Evolutionary conservation across 257 asterid species (phyloP).

Genomic region (Eustoma russellianum): DNA sequence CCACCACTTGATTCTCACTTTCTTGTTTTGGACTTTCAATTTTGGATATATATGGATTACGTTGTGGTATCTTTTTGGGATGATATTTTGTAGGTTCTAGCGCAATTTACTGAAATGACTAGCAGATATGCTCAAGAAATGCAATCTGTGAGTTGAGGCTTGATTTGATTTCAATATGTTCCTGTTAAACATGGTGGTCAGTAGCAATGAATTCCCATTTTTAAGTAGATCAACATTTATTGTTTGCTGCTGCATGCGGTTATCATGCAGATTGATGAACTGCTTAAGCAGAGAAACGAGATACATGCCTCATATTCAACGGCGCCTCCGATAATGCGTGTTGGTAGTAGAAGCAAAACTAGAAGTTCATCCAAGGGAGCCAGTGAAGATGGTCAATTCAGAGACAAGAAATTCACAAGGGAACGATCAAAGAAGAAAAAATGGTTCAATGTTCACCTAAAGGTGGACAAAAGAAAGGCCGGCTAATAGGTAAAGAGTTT

Average conservation of each 20-base stretch:
- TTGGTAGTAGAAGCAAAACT: constrained; percentile 25
- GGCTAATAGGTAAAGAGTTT: constrained; percentile 34
- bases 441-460: constrained; percentile 79
- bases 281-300: constrained; percentile 79
- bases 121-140: constrained; percentile 89
- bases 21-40: background rate
- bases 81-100: constrained; percentile 50
- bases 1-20: constrained; percentile 1
- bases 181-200: background rate
- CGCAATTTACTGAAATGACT: constrained; percentile 96
- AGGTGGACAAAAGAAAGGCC: constrained; percentile 82
- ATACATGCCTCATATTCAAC: constrained; percentile 73
- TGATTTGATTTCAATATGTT: background rate
- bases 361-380: constrained; percentile 42
- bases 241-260: background rate
- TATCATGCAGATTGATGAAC: constrained; percentile 69
- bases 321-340: constrained; percentile 52
- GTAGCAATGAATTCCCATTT: background rate
- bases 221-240: background rate
- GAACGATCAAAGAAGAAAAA: constrained; percentile 67
- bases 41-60: constrained; percentile 3
- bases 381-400: constrained; percentile 38
- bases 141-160: constrained; percentile 64
- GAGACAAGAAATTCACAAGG: constrained; percentile 47
- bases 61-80: too few species aligned